Percentiles rank a stretch among this genome's conserved stretches.
phyloP scores from a whole-genome alignment of 495 filamentous ascomycete species.

The Terfezia boudieri region DNA sequence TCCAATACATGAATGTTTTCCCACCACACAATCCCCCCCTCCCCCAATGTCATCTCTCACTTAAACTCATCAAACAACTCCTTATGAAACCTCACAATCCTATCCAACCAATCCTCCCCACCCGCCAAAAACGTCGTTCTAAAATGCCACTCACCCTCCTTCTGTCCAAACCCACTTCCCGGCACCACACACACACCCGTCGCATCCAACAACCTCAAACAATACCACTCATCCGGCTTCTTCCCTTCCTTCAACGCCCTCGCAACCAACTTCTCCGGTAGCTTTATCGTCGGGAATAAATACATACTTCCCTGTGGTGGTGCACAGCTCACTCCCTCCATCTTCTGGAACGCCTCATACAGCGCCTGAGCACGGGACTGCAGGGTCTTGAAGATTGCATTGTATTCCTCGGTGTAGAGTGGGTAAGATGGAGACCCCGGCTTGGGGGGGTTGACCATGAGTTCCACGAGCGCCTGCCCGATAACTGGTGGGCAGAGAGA shows the following conservation, averaged over 20 bases:
- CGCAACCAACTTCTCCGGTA: slow-evolving; percentile 50
- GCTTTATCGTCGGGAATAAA: slow-evolving; percentile 79
- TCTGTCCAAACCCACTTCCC: slow-evolving; percentile 83
- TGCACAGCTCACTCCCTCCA: slow-evolving; percentile 88
- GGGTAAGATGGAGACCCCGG: slow-evolving; percentile 58
- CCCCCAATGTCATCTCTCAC: not conserved
- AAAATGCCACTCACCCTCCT: slow-evolving; percentile 78
- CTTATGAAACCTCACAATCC: slow-evolving; percentile 71
- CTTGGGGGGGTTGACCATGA: slow-evolving; percentile 88
- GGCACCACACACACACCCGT: slow-evolving; percentile 93
- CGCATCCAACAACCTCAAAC: slow-evolving; percentile 65
- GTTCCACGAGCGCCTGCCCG: slow-evolving; percentile 83
- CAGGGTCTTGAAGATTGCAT: slow-evolving; percentile 41
- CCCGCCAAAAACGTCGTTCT: slow-evolving; percentile 91
- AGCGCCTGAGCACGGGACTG: slow-evolving; percentile 59
- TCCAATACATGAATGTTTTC: no score
- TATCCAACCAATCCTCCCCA: slow-evolving; percentile 81
- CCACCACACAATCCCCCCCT: no score
- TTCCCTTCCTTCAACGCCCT: slow-evolving; percentile 52
- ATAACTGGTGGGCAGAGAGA: slow-evolving; percentile 85
- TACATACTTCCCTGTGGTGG: slow-evolving; percentile 88
- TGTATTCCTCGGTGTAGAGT: slow-evolving; percentile 66
- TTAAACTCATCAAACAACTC: slow-evolving; percentile 72
- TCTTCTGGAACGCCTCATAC: slow-evolving; percentile 68
- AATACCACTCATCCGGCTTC: slow-evolving; percentile 81